Evolutionary conservation across 352 stramenopile genomes (phyloP).

Genomic region (Phytophthora tentaculata): DNA sequence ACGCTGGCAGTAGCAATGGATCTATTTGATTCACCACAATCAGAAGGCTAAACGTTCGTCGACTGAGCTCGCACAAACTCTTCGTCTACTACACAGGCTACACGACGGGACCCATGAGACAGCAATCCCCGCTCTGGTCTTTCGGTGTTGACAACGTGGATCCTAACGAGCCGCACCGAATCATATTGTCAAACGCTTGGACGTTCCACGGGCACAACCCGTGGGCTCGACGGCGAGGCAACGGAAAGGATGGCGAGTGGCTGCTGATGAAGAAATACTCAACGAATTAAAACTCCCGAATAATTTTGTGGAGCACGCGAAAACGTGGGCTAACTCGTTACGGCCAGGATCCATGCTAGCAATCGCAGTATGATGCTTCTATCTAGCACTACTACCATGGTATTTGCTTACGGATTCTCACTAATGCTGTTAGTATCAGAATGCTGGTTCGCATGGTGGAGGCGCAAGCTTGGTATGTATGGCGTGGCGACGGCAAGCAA

Average conservation of each 20-base stretch:
- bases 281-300: constrained; percentile 46
- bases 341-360: constrained; percentile 63
- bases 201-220: constrained; percentile 71
- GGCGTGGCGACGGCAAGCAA: constrained; percentile 66
- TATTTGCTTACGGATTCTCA: constrained; percentile 5
- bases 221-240: constrained; percentile 58
- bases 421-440: constrained; percentile 64
- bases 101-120: constrained; percentile 75
- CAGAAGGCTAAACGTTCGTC: too few species aligned
- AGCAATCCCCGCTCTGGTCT: constrained; percentile 66
- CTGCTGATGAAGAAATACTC: constrained; percentile 62
- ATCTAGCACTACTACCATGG: too few species aligned
- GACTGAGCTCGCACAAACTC: constrained; percentile 74
- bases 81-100: constrained; percentile 88
- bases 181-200: constrained; percentile 80
- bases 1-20: too few species aligned
- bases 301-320: constrained; percentile 59
- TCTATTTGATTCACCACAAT: too few species aligned
- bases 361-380: constrained; percentile 55
- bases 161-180: constrained; percentile 66
- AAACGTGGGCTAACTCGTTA: constrained; percentile 61
- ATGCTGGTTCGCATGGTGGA: constrained; percentile 83
- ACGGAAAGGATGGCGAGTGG: constrained; percentile 84
- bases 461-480: constrained; percentile 86
- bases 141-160: constrained; percentile 78